phyloP scores from a whole-genome alignment of 2,329 filamentous ascomycete species.

The Venturia oleaginea region DNA sequence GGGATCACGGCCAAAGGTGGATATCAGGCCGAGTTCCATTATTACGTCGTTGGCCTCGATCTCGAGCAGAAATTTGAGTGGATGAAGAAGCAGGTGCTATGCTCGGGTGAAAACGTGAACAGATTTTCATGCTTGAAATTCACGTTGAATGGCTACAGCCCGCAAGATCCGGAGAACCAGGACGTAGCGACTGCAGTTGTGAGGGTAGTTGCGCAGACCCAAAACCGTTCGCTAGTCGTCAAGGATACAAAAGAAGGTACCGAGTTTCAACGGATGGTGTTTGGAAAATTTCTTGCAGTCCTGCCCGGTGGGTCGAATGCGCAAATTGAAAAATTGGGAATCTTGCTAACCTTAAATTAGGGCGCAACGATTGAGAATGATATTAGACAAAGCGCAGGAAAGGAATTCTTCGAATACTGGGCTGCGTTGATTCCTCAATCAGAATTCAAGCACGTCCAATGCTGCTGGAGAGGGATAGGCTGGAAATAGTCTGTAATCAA shows the following conservation, averaged over 20 bases:
- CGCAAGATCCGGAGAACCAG: conserved; percentile 9
- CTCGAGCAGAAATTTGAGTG: conserved; percentile 23
- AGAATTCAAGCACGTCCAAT: conserved; percentile 20
- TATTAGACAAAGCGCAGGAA: conserved; percentile 23
- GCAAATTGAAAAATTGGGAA: too few relatives aligned
- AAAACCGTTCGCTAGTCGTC: conserved; percentile 11
- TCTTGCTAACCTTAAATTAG: too few relatives aligned
- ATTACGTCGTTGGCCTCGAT: conserved; percentile 22
- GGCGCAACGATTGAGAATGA: conserved; percentile 20
- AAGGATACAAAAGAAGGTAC: neutral
- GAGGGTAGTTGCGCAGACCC: conserved; percentile 11
- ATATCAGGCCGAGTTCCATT: conserved; percentile 15
- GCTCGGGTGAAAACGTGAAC: conserved; percentile 13
- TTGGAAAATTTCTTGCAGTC: conserved; percentile 19
- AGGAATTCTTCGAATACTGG: conserved; percentile 26
- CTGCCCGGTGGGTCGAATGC: conserved; percentile 15
- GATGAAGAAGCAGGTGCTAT: conserved; percentile 20
- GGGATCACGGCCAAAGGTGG: conserved; percentile 21
- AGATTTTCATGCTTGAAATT: conserved; percentile 14
- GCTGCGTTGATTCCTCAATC: conserved; percentile 20
- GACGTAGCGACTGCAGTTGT: conserved; percentile 23
- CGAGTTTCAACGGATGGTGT: conserved; percentile 23
- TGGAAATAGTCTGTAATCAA: conserved; percentile 29
- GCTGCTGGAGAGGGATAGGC: conserved; percentile 25
- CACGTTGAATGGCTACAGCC: conserved; percentile 15